Evolutionary conservation across 345 rosid genomes (phyloP).

Genomic region (Acer saccharum): DNA sequence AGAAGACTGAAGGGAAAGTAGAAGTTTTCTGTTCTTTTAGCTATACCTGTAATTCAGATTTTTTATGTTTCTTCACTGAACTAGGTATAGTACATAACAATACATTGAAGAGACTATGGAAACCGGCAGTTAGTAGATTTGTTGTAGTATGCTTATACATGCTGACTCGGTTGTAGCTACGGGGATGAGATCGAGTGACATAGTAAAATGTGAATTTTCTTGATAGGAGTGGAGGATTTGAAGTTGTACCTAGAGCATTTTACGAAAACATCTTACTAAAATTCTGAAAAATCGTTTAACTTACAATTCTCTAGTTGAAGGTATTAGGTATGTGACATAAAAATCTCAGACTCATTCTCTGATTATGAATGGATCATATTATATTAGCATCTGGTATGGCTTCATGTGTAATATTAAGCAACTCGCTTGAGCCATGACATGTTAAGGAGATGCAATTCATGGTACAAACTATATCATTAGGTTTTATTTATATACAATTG

Average conservation of each 20-base stretch:
- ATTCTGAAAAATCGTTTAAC: too few species aligned
- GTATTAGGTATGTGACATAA: neutral
- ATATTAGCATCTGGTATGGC: too few species aligned
- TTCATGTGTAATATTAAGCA: too few species aligned
- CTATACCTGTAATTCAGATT: neutral
- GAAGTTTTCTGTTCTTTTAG: neutral
- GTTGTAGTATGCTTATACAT: neutral
- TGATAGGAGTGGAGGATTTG: neutral
- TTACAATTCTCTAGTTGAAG: too few species aligned
- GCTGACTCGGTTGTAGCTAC: neutral
- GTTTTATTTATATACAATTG: neutral
- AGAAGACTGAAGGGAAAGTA: slow-evolving; percentile 13
- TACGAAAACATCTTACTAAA: too few species aligned
- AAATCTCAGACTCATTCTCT: neutral
- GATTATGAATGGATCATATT: too few species aligned
- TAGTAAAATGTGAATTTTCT: neutral
- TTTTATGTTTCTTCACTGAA: neutral
- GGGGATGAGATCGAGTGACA: neutral
- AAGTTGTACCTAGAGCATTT: neutral
- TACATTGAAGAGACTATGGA: neutral
- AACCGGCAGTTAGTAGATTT: neutral
- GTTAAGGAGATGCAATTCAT: neutral
- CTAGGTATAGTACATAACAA: neutral
- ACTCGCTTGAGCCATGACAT: neutral
- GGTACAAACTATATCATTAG: neutral